A percentile compares a stretch with the other conserved stretches of the same genome.
phyloP scores from a whole-genome alignment of 345 rosid genomes.

The Ceriops decandra region DNA sequence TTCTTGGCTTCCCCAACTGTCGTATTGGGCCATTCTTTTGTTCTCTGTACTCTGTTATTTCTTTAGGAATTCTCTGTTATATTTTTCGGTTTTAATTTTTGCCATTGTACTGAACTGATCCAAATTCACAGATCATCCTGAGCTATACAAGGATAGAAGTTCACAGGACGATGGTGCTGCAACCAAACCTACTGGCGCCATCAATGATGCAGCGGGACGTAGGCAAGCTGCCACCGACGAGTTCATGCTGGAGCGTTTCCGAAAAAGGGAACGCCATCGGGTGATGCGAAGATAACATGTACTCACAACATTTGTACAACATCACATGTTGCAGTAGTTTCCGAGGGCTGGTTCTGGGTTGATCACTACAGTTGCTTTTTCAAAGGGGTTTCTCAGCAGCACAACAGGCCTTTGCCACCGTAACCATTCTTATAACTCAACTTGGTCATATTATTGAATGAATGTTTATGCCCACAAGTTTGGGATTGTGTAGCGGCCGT shows the following conservation, averaged over 20 bases:
- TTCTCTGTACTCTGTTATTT: background rate
- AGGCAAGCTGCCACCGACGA: constrained; percentile 98
- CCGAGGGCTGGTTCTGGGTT: background rate
- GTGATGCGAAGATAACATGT: constrained; percentile 70
- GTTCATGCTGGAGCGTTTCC: constrained; percentile 83
- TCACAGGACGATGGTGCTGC: constrained; percentile 46
- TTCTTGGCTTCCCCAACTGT: background rate
- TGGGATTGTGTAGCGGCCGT: background rate
- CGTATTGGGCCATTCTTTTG: background rate
- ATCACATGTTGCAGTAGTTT: background rate
- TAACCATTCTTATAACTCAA: background rate
- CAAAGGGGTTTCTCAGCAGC: background rate
- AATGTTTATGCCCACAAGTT: background rate
- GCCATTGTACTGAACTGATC: background rate
- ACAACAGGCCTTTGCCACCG: background rate
- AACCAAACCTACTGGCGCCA: constrained; percentile 48
- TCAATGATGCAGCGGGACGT: constrained; percentile 49
- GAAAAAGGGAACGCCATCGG: constrained; percentile 91
- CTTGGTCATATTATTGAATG: background rate
- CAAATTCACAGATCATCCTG: constrained; percentile 71
- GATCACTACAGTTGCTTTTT: background rate
- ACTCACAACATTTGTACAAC: background rate
- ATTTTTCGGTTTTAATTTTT: background rate
- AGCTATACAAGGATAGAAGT: constrained; percentile 73
- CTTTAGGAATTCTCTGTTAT: background rate